Percentiles rank a stretch among this genome's conserved stretches.
These are phyloP conservation scores for Colletotrichum euphorbiae DNA, from an alignment of 2,329 filamentous ascomycete species.

Conservation along the genomic window DNA sequence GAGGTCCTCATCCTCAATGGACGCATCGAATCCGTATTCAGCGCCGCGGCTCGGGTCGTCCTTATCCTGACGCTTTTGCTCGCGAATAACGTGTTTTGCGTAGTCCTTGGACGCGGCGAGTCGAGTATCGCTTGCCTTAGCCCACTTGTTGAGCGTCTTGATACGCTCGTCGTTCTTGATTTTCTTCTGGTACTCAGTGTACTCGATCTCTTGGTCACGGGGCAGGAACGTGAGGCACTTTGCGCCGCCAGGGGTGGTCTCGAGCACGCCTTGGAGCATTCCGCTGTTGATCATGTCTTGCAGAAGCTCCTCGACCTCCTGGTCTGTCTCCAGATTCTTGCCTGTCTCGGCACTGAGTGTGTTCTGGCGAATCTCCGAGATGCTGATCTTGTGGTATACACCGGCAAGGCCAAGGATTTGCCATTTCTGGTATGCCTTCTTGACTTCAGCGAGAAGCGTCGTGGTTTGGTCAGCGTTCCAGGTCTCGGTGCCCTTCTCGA, in stretches of 20 bases:
- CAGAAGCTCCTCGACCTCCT: conserved; percentile 60
- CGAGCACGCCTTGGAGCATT: conserved; percentile 65
- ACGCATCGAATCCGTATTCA: conserved; percentile 56
- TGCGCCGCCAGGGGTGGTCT: conserved; percentile 55
- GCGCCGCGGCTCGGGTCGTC: conserved; percentile 49
- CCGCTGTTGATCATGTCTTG: conserved; percentile 66
- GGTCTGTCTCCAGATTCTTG: conserved; percentile 53
- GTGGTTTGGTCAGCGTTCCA: conserved; percentile 81
- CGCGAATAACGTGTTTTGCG: conserved; percentile 58
- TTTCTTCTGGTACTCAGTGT: conserved; percentile 62
- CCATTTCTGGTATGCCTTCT: conserved; percentile 78
- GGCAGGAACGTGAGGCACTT: conserved; percentile 65
- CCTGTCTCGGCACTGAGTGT: conserved; percentile 68
- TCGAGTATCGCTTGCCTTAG: conserved; percentile 65
- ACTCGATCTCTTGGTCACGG: conserved; percentile 57
- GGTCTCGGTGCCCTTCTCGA: conserved; percentile 65
- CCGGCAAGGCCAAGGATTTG: conserved; percentile 79
- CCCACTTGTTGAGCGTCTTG: conserved; percentile 58
- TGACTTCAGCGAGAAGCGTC: conserved; percentile 76
- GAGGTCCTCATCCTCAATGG: conserved; percentile 70
- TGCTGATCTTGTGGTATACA: conserved; percentile 73
- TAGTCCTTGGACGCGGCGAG: conserved; percentile 69
- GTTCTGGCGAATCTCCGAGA: conserved; percentile 62
- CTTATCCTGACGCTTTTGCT: conserved; percentile 60
- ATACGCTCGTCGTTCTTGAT: conserved; percentile 59